Base-by-base conservation (phyloP, 2,329 filamentous ascomycete species). In the Diplodia scrobiculata region DNA sequence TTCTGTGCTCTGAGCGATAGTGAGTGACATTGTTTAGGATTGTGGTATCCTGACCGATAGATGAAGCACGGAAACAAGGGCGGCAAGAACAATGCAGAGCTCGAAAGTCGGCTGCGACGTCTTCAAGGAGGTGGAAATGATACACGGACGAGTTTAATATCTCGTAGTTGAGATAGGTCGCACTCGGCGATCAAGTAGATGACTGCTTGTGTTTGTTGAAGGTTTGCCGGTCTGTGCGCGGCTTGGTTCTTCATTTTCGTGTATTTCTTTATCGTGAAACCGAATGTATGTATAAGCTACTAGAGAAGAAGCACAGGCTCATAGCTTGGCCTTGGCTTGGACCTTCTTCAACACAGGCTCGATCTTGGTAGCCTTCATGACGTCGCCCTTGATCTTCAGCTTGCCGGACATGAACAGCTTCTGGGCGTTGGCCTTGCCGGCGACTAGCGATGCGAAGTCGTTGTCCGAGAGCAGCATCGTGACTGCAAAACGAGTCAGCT, bases 361-460 rank as follows among this genome's bases (percentile, higher is more conserved):
- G 80, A 97, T 87, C 88, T 96, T 97, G 68, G 93, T 97, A 45
- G 95, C 91, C 87, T 97, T 97, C 94, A 98, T 98, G 68, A 98
- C 88, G 78, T 98, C 92, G 69, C 95, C 95, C 87, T 92, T 96
- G 77, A 98, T 87, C 90, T 98, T 99, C 76, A 99, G 84, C 85
- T 97, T 97, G 74, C 95, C 95, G n/a, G 87, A 87, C 94, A 99
- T 98, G 82, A 98, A 97, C 70, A 99, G 83, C 72, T 89, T 88
- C 84, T 99, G 95, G 66, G 95, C 92, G 76, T 97, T 97, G 73
- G 91, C 92, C 83, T 96, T 92, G 77, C 95, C 95, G 45, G 84
- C 75, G 65, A 96, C 88, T 70, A 99, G 86, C 77, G 90, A 89
- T 71, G 82, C 87, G 76, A 99, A 99, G 80, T 98, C 92, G 67